A percentile compares a stretch with the other conserved stretches of the same genome.
Conservation (phyloP, 768 basidiomycete species). For the Pleurotus tuoliensis region DNA sequence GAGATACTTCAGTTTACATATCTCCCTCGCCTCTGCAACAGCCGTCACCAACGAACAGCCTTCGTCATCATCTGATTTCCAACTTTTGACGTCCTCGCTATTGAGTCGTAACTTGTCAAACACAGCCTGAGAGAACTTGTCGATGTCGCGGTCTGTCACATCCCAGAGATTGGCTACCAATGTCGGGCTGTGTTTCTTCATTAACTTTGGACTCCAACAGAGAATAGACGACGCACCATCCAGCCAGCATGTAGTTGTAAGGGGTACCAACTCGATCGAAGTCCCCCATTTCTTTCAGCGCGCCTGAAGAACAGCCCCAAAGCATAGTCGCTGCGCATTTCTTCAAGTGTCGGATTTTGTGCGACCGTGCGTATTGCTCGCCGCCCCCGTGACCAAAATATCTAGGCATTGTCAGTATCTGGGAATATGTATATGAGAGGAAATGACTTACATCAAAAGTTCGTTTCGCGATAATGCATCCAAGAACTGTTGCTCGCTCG, state of each 20-base stretch:
- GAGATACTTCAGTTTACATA: slow-evolving; percentile 87
- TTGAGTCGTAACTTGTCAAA: slow-evolving; percentile 66
- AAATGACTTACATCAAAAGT: slow-evolving; percentile 76
- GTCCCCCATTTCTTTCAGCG: slow-evolving; percentile 86
- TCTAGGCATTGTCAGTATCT: slow-evolving; percentile 34
- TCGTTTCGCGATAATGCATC: slow-evolving; percentile 71
- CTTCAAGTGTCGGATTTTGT: slow-evolving; percentile 75
- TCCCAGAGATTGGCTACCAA: slow-evolving; percentile 97
- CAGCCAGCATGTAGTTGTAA: slow-evolving; percentile 93
- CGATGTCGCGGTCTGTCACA: slow-evolving; percentile 96
- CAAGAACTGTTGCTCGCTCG: slow-evolving; percentile 82
- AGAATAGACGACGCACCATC: slow-evolving; percentile 67
- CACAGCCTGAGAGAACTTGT: slow-evolving; percentile 84
- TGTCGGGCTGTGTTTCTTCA: slow-evolving; percentile 58
- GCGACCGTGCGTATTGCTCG: slow-evolving; percentile 90
- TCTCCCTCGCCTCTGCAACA: slow-evolving; percentile 72
- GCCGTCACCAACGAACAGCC: slow-evolving; percentile 62
- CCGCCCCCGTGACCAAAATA: slow-evolving; percentile 98
- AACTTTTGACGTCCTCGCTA: slow-evolving; percentile 22
- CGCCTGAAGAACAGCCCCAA: slow-evolving; percentile 98
- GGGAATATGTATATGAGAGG: not conserved
- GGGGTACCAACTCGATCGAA: slow-evolving; percentile 92
- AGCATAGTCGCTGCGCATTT: slow-evolving; percentile 94
- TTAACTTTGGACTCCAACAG: not conserved
- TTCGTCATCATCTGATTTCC: slow-evolving; percentile 14